Evolutionary conservation across 768 basidiomycete species (phyloP).

Genomic region (Tremella mesenterica): DNA sequence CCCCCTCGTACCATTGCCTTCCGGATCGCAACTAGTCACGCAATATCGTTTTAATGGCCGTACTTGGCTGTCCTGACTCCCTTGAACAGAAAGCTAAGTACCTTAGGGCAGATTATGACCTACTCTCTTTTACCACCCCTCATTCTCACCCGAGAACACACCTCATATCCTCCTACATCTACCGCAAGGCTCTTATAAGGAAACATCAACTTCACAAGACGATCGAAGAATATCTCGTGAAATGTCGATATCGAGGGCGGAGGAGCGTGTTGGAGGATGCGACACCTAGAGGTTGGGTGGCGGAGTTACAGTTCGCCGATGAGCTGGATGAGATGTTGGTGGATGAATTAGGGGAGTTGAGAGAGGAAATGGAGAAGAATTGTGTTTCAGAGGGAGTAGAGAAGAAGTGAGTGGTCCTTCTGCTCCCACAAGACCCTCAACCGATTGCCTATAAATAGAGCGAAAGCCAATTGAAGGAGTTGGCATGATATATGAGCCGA

Average conservation of each 20-base stretch:
- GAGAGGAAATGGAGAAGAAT: constrained; percentile 50
- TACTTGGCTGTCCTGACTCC: no score
- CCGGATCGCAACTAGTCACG: neutral
- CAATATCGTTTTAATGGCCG: neutral
- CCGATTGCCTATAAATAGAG: neutral
- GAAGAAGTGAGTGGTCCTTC: no score
- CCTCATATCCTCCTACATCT: constrained; percentile 73
- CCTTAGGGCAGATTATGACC: constrained; percentile 76
- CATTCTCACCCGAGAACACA: constrained; percentile 48
- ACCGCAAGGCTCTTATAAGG: constrained; percentile 85
- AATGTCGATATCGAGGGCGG: constrained; percentile 49
- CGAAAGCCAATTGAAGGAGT: neutral
- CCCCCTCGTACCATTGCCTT: no score
- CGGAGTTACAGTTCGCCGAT: constrained; percentile 81
- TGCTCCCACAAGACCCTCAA: no score
- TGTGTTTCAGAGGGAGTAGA: constrained; percentile 21
- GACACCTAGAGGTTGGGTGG: constrained; percentile 67
- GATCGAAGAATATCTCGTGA: constrained; percentile 62
- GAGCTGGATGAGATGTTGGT: constrained; percentile 88
- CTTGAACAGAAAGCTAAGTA: neutral
- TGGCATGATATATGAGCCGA: neutral
- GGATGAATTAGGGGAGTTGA: constrained; percentile 88
- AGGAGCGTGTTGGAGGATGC: constrained; percentile 50
- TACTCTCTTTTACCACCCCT: constrained; percentile 66
- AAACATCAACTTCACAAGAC: constrained; percentile 82